Conservation (phyloP, 1,139 yeast species). For the Debaryomyces fabryi region DNA sequence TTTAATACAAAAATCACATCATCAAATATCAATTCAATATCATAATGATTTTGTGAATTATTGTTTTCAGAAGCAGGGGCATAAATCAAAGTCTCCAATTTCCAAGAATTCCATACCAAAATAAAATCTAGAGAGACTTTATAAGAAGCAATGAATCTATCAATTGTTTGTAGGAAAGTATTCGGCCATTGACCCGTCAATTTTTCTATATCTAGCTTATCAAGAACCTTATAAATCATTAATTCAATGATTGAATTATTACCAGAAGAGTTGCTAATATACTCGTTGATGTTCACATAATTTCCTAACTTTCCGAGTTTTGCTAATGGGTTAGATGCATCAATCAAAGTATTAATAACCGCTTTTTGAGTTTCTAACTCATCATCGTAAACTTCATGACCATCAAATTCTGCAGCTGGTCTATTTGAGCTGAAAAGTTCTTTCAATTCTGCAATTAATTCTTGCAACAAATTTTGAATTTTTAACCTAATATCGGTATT, state of each 20-base stretch:
- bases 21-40: constrained; percentile 23
- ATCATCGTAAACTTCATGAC: constrained; percentile 14
- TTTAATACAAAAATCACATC: constrained; percentile 7
- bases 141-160: constrained; percentile 20
- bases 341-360: constrained; percentile 19
- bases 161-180: constrained; percentile 20
- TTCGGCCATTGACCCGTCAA: constrained; percentile 25
- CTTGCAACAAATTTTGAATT: constrained; percentile 28
- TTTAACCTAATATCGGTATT: constrained; percentile 28
- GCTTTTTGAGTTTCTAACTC: constrained; percentile 20
- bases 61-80: constrained; percentile 16
- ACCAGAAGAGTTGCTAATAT: constrained; percentile 6
- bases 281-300: constrained; percentile 23
- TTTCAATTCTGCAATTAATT: constrained; percentile 21
- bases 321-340: constrained; percentile 20
- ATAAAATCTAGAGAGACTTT: constrained; percentile 27
- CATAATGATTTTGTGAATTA: constrained; percentile 20
- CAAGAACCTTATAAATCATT: constrained; percentile 21
- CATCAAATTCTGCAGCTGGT: constrained; percentile 7
- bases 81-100: constrained; percentile 35
- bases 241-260: constrained; percentile 16
- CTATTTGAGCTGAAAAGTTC: constrained; percentile 13
- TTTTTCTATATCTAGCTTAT: constrained; percentile 22
- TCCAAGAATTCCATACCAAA: constrained; percentile 35
- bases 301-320: constrained; percentile 35